phyloP scores from a whole-genome alignment of 2,329 filamentous ascomycete species.

The Celoporthe dispersa region DNA sequence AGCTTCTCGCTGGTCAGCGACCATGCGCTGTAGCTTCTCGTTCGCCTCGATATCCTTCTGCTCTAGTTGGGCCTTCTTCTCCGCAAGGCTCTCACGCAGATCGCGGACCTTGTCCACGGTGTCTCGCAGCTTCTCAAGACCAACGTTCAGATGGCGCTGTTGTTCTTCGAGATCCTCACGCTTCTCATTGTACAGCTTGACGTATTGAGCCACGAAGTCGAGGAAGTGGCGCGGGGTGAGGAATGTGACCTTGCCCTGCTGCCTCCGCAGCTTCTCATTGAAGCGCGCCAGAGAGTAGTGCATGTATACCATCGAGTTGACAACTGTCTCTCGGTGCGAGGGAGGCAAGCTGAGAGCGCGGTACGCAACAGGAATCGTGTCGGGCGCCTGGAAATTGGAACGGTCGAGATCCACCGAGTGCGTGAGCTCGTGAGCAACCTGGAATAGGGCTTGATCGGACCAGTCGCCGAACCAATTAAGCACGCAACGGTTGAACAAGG shows the following conservation, averaged over 20 bases:
- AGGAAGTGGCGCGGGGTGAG: constrained; percentile 96
- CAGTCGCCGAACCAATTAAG: constrained; percentile 99
- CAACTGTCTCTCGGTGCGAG: constrained; percentile 85
- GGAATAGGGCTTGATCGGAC: constrained; percentile 98
- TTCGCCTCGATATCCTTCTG: constrained; percentile 95
- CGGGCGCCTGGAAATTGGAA: constrained; percentile 80
- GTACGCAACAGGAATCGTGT: constrained; percentile 92
- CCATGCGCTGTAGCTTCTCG: constrained; percentile 96
- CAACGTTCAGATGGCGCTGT: constrained; percentile 96
- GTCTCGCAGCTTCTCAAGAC: constrained; percentile 94
- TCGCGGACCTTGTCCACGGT: constrained; percentile 97
- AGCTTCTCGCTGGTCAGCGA: constrained; percentile 92
- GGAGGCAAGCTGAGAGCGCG: constrained; percentile 82
- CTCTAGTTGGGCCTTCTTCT: constrained; percentile 93
- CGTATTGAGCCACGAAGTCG: constrained; percentile 97
- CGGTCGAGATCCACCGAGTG: constrained; percentile 95
- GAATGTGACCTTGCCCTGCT: constrained; percentile 91
- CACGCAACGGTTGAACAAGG: constrained; percentile 98
- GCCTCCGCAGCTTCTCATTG: constrained; percentile 85
- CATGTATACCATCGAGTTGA: constrained; percentile 99
- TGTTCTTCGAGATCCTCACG: constrained; percentile 98
- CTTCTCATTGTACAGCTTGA: constrained; percentile 97
- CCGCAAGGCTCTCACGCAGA: constrained; percentile 83
- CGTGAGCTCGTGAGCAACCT: constrained; percentile 93
- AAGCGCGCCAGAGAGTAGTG: constrained; percentile 93